A percentile compares a stretch with the other conserved stretches of the same genome.
Conservation (phyloP, 2,329 filamentous ascomycete genomes). For the Neonectria hederae region DNA sequence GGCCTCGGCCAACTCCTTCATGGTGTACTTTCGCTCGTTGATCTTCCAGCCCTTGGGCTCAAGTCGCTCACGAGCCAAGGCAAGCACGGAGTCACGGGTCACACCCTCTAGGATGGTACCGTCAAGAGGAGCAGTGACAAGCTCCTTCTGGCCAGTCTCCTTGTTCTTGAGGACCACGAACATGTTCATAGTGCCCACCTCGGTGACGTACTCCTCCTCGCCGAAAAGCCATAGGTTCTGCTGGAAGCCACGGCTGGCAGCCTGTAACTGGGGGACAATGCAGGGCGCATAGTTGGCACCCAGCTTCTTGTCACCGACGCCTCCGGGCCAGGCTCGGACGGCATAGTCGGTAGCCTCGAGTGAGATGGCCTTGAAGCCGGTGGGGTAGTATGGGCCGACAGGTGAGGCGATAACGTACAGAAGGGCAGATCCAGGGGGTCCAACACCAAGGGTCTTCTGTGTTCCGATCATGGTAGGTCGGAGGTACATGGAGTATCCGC, state of each 20-base stretch:
- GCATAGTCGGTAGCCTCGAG: conserved; percentile 97
- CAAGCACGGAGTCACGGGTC: conserved; percentile 89
- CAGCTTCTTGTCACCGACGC: conserved; percentile 97
- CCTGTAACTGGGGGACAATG: conserved; percentile 94
- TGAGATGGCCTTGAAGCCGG: conserved; percentile 96
- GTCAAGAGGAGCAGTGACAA: conserved; percentile 94
- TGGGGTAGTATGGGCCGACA: conserved; percentile 97
- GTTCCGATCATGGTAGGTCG: conserved; percentile 98
- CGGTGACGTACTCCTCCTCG: conserved; percentile 93
- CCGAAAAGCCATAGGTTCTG: conserved; percentile 99
- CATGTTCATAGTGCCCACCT: conserved; percentile 99
- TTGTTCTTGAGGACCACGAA: conserved; percentile 88
- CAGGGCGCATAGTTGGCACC: conserved; percentile 99
- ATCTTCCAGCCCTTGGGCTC: conserved; percentile 88
- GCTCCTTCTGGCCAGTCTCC: conserved; percentile 88
- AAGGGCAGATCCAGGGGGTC: conserved; percentile 89
- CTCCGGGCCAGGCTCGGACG: conserved; percentile 96
- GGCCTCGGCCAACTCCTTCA: conserved; percentile 85
- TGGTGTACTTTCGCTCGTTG: conserved; percentile 89
- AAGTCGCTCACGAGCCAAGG: conserved; percentile 84
- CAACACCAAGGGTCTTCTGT: conserved; percentile 91
- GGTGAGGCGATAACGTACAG: conserved; percentile 96
- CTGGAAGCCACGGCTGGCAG: conserved; percentile 90
- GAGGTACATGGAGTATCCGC: conserved; percentile 94
- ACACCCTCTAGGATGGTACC: conserved; percentile 97